Percentiles rank a stretch among this genome's conserved stretches.
phyloP scores from a whole-genome alignment of 768 basidiomycete species.

The Mycena galopus region DNA sequence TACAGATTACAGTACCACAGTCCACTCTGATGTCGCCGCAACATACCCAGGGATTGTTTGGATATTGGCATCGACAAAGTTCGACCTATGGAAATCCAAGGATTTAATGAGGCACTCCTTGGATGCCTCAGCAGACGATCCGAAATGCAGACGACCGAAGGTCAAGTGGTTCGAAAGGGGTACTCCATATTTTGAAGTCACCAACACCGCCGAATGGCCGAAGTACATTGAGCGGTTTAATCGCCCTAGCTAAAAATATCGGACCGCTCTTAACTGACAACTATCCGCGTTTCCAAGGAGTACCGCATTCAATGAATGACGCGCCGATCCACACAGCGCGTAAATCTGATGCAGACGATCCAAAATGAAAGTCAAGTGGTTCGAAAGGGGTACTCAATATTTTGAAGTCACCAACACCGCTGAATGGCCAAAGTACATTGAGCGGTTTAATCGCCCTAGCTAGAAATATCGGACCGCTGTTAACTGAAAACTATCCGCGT shows the following conservation, averaged over 20 bases:
- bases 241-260: neutral
- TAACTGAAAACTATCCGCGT: neutral
- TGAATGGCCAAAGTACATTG: neutral
- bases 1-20: no score
- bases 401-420: neutral
- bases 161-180: neutral
- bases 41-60: no score
- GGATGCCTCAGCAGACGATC: neutral
- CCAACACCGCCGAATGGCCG: neutral
- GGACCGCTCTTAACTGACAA: neutral
- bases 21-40: no score
- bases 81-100: no score
- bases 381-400: neutral
- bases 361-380: neutral
- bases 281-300: neutral
- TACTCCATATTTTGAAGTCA: neutral
- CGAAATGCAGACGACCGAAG: neutral
- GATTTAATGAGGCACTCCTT: neutral
- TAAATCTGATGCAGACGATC: neutral
- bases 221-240: neutral
- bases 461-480: neutral
- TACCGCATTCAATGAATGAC: conserved; percentile 19
- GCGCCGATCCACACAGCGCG: neutral
- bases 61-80: no score
- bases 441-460: neutral